phyloP scores from a whole-genome alignment of 768 basidiomycete species.

The Sarcomyxa edulis region DNA sequence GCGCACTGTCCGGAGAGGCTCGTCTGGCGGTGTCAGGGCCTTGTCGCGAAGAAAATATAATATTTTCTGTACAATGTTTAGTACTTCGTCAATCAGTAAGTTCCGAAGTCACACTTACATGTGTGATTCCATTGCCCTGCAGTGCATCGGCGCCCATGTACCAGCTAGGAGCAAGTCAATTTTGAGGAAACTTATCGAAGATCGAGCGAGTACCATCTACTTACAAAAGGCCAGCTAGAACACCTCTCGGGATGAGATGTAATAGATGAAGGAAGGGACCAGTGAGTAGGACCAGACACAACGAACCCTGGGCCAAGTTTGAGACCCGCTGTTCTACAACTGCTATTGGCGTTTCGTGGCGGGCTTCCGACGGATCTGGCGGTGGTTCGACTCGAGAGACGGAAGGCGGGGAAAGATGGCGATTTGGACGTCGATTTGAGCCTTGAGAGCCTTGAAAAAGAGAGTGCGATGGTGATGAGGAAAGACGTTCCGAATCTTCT shows the following conservation, averaged over 20 bases:
- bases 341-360: constrained; percentile 43
- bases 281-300: constrained; percentile 76
- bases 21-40: constrained; percentile 48
- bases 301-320: constrained; percentile 77
- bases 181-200: not conserved
- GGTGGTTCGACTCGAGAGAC: constrained; percentile 5
- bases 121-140: constrained; percentile 75
- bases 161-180: constrained; percentile 48
- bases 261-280: constrained; percentile 81
- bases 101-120: no score
- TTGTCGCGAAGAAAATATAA: constrained; percentile 76
- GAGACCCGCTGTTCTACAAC: constrained; percentile 94
- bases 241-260: constrained; percentile 74
- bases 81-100: no score
- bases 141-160: constrained; percentile 89
- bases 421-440: constrained; percentile 1
- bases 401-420: no score
- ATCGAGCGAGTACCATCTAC: constrained; percentile 21
- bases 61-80: no score
- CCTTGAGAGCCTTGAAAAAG: constrained; percentile 7
- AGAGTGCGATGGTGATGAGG: constrained; percentile 4
- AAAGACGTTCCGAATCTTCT: no score
- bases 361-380: constrained; percentile 20
- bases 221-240: constrained; percentile 84
- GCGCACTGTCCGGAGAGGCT: constrained; percentile 75